phyloP scores from a whole-genome alignment of 345 rosid genomes.

The Euphorbia peplus region DNA sequence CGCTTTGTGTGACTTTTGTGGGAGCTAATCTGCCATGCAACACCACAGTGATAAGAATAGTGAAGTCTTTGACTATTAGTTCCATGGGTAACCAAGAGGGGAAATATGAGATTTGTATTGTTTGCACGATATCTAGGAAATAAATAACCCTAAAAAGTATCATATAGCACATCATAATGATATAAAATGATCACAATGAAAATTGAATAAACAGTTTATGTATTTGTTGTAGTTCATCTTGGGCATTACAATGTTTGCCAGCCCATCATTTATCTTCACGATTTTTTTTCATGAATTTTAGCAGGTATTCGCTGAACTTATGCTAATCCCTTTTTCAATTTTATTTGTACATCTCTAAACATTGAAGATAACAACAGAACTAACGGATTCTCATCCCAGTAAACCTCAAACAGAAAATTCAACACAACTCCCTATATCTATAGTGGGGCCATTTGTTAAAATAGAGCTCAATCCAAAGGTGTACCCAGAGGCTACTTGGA shows the following conservation, averaged over 20 bases:
- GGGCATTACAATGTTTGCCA: neutral
- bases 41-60: constrained; percentile 13
- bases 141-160: neutral
- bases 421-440: too few species aligned
- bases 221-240: neutral
- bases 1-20: constrained; percentile 41
- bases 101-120: neutral
- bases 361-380: neutral
- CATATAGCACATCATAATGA: neutral
- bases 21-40: constrained; percentile 40
- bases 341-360: neutral
- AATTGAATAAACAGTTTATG: neutral
- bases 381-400: neutral
- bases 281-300: neutral
- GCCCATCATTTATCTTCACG: neutral
- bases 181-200: neutral
- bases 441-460: too few species aligned
- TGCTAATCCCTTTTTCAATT: neutral
- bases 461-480: neutral
- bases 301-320: neutral
- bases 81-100: neutral
- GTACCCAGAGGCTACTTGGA: neutral
- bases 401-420: neutral
- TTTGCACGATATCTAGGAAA: neutral
- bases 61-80: neutral